Evolutionary conservation across 2,329 filamentous ascomycete species (phyloP), one percentile per base, ranked within the genome.

Genomic region (Fusarium algeriense): DNA sequence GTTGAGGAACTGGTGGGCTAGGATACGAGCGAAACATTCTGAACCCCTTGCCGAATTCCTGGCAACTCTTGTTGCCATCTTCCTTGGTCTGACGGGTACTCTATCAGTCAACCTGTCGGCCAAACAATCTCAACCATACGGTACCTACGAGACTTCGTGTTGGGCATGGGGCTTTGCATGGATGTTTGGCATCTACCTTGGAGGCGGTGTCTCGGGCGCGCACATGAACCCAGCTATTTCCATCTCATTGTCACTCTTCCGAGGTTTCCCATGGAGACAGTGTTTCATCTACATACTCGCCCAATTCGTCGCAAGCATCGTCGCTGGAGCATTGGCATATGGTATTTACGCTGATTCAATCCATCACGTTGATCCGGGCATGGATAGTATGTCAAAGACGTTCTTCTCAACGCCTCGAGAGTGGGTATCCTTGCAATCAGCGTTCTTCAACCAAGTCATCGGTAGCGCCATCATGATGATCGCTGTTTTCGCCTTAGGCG

Each of bases 151-250:
- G 40, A 75, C 73, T 2, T 69, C 65, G 4, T 75, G 73, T 40
- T 75, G 73, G 73, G 64, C 73, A 6, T 75, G 73, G 71, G 73
- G 73, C 0, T 75, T 75, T 13, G 73, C 73, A 4, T 75, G 73
- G 73, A 75, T 74, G 71, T 74, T 75, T 32, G 73, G 73, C 3
- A 75, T 75, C 0, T 75, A 75, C 4, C 69, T 75, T 1, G 73
- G 69, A 1, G 76, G 76, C 5, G 76, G 77, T 28, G 73, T 78
- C 0, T 77, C 76, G 1, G 77, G 76, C 3, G 77, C 76, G 7
- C 77, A 79, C 50, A 77, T 78, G 71, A 79, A 82, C 43, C 81
- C 81, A 14, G 77, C 78, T 3, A 80, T 82, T 23, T 82, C 80
- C 2, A 74, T 82, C 17, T 76, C 77, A 1, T 60, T 82, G 0